Percentiles rank a stretch among this genome's conserved stretches.
Conservation (phyloP, 202 grass and related monocot species). For the Saccharum hybrid region DNA sequence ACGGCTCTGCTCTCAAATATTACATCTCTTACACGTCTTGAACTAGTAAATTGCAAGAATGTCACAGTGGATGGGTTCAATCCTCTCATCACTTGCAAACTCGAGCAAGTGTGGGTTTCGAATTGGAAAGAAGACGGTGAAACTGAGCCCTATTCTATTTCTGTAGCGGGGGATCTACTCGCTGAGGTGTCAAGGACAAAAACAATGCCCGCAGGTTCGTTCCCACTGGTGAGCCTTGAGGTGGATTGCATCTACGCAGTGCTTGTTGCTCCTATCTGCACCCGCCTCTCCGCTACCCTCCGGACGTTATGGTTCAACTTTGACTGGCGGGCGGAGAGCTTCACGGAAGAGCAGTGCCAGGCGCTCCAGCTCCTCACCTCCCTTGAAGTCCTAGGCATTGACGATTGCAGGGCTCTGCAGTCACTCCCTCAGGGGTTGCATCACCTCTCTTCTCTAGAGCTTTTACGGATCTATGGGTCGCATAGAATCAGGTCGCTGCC, state of each 20-base stretch:
- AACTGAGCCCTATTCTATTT: neutral
- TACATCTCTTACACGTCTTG: constrained; percentile 1
- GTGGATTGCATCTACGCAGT: neutral
- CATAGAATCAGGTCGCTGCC: neutral
- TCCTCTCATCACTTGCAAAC: neutral
- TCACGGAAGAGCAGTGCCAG: constrained; percentile 26
- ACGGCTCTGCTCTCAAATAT: constrained; percentile 3
- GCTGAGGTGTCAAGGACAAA: no score
- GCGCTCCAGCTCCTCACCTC: constrained; percentile 29
- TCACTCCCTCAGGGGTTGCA: constrained; percentile 17
- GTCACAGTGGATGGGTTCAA: neutral
- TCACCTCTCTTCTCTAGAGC: neutral
- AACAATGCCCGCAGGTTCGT: neutral
- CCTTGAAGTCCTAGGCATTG: accelerated
- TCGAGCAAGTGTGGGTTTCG: accelerated
- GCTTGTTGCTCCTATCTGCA: constrained; percentile 10
- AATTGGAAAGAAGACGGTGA: accelerated
- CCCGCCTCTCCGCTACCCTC: constrained; percentile 3
- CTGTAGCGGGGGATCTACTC: neutral
- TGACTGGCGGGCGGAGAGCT: neutral
- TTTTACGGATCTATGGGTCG: accelerated
- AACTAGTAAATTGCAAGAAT: accelerated
- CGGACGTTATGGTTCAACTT: accelerated
- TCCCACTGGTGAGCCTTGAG: neutral
- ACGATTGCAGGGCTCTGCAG: accelerated